phyloP scores from a whole-genome alignment of 2,329 filamentous ascomycete species.

The Stylonectria norvegica region DNA sequence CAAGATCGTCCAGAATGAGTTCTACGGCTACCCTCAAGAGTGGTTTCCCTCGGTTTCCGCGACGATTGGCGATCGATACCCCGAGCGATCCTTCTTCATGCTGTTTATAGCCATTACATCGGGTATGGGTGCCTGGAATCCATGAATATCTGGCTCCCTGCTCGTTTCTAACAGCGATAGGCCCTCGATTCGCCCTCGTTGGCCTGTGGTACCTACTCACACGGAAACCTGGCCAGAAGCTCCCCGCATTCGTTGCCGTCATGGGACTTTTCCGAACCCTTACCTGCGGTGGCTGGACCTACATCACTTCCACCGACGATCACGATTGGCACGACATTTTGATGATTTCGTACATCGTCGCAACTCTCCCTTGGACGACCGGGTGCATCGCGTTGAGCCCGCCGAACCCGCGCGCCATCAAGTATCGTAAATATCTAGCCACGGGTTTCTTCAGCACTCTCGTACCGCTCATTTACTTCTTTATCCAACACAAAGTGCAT shows the following conservation, averaged over 20 bases:
- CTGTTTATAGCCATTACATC: conserved; percentile 96
- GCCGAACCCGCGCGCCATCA: conserved; percentile 75
- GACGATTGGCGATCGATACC: conserved; percentile 95
- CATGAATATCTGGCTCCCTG: background rate
- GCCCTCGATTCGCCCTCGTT: conserved; percentile 86
- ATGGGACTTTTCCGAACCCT: conserved; percentile 84
- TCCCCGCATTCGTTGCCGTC: conserved; percentile 77
- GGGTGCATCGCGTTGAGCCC: conserved; percentile 88
- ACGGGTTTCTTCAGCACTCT: conserved; percentile 85
- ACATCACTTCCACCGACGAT: conserved; percentile 96
- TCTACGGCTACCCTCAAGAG: conserved; percentile 89
- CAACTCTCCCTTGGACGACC: conserved; percentile 90
- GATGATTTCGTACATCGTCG: conserved; percentile 97
- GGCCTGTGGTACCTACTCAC: conserved; percentile 90
- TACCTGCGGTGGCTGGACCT: conserved; percentile 97
- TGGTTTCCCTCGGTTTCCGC: conserved; percentile 97
- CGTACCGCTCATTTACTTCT: conserved; percentile 89
- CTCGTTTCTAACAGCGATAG: conserved; percentile 40
- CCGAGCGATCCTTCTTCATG: conserved; percentile 95
- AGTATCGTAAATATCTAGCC: conserved; percentile 83
- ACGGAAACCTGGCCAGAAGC: conserved; percentile 65
- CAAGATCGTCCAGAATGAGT: conserved; percentile 97
- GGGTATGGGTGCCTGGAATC: conserved; percentile 45
- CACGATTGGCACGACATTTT: conserved; percentile 99
- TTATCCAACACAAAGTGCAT: conserved; percentile 98